Conservation (phyloP, 1,284 basidiomycete species). For the Moesziomyces antarcticus region DNA sequence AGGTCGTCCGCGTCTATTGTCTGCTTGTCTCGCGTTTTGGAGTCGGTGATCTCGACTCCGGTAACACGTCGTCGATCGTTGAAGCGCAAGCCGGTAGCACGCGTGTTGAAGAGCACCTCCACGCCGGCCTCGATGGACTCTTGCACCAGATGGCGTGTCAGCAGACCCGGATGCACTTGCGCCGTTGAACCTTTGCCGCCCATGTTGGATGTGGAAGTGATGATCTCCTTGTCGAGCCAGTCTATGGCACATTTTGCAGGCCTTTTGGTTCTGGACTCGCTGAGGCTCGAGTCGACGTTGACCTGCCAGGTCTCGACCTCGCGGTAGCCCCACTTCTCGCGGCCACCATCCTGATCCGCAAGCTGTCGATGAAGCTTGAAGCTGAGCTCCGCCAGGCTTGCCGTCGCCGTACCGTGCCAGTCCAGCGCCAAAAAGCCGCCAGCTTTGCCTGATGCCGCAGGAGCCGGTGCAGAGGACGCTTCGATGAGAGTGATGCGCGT, state of each 20-base stretch:
- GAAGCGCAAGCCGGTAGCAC: conserved; percentile 52
- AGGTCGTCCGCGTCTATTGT: conserved; percentile 26
- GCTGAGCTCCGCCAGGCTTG: conserved; percentile 77
- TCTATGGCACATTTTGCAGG: conserved; percentile 34
- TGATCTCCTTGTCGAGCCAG: conserved; percentile 66
- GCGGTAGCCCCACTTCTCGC: conserved; percentile 85
- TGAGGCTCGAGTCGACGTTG: conserved; percentile 49
- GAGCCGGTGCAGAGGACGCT: conserved; percentile 74
- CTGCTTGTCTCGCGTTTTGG: conserved; percentile 15
- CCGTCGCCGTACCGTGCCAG: conserved; percentile 72
- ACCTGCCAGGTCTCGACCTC: conserved; percentile 70
- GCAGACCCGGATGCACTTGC: conserved; percentile 82
- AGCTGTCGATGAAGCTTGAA: conserved; percentile 83
- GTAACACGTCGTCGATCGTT: conserved; percentile 30
- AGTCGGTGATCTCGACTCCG: conserved; percentile 29
- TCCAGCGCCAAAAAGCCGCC: conserved; percentile 90
- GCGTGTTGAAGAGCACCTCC: conserved; percentile 67
- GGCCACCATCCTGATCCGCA: conserved; percentile 77
- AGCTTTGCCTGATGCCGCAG: conserved; percentile 84
- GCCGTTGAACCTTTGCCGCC: conserved; percentile 73
- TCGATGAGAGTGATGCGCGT: conserved; percentile 75
- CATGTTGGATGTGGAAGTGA: conserved; percentile 60
- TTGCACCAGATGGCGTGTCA: conserved; percentile 81
- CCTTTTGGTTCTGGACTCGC: conserved; percentile 22
- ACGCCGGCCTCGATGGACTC: conserved; percentile 70